Evolutionary conservation across 176 grass and related monocot genomes (phyloP), one percentile per base, ranked within the genome.

Genomic region (Puya raimondii): DNA sequence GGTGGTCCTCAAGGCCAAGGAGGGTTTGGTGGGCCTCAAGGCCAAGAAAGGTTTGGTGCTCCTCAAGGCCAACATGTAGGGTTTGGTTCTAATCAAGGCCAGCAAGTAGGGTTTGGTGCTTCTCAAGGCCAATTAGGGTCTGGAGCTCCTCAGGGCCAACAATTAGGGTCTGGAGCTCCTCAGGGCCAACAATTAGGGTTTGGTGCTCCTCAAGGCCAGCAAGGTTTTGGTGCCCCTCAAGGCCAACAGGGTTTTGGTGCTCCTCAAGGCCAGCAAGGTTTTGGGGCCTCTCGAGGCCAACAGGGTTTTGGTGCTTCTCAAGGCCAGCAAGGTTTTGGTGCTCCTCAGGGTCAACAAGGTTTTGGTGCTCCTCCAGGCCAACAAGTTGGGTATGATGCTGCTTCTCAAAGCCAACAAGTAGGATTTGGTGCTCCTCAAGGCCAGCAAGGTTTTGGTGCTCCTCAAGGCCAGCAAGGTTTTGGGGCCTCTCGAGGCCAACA

Each of bases 321-420:
- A 5, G 67, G 17, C 9, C 68, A 72, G 56, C 51, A 54, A 54
- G 57, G 75, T 14, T 26, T 48, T 12, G 10, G 25, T 10, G 9
- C 56, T 17, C 51, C 72, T 14, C 63, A 70, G 70, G 53, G 23
- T 47, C 50, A 2, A 27, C 72, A 64, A 58, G 72, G 70, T 15
- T 2, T 53, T 72, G 54, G 23, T 49, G 4, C 48, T 66, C 61
- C 65, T 77, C 65, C 70, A 79, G 73, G 33, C 51, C 23, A 3
- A 51, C 42, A 67, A 68, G 47, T n/a, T n/a, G n/a, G n/a, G n/a
- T n/a, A 1, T 1, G 2, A 9, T 58, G 15, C 2, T 58, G 54
- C 54, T 58, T 14, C 54, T 58, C 54, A 15, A 58, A 14, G 16
- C 17, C 27, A 29, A 3, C 27, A 29, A 29, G 27, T n/a, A n/a